These are phyloP conservation scores for Boletellus sp. DNA, from an alignment of 768 basidiomycete species.

Conservation along the genomic window DNA sequence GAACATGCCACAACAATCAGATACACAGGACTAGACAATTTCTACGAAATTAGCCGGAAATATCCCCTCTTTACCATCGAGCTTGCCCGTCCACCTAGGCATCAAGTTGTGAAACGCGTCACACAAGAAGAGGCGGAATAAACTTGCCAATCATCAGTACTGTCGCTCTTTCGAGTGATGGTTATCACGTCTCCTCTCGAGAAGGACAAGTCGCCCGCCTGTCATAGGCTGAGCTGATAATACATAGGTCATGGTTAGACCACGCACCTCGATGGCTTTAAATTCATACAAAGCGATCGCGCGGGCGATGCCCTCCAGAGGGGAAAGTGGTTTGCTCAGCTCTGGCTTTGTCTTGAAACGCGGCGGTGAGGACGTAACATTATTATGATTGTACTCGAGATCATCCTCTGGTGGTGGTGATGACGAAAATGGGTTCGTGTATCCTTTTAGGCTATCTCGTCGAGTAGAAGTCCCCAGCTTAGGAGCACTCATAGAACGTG, in stretches of 20 bases:
- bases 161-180: conserved; percentile 66
- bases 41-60: conserved; percentile 89
- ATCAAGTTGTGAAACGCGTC: neutral
- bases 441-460: conserved; percentile 1
- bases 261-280: conserved; percentile 61
- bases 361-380: conserved; percentile 18
- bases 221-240: conserved; percentile 5
- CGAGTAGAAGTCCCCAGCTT: conserved; percentile 14
- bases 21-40: conserved; percentile 35
- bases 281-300: conserved; percentile 77
- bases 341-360: conserved; percentile 49
- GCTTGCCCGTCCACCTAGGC: conserved; percentile 74
- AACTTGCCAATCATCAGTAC: conserved; percentile 68
- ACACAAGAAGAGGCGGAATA: neutral
- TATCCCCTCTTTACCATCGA: conserved; percentile 55
- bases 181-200: conserved; percentile 71
- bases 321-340: conserved; percentile 44
- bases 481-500: conserved; percentile 34
- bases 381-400: conserved; percentile 7
- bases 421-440: conserved; percentile 29
- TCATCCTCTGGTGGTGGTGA: conserved; percentile 22
- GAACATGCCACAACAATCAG: neutral
- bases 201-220: conserved; percentile 76
- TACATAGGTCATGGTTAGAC: neutral
- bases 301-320: conserved; percentile 60